Conservation (phyloP, 1,284 basidiomycete species). For the Trichosporon asahii region DNA sequence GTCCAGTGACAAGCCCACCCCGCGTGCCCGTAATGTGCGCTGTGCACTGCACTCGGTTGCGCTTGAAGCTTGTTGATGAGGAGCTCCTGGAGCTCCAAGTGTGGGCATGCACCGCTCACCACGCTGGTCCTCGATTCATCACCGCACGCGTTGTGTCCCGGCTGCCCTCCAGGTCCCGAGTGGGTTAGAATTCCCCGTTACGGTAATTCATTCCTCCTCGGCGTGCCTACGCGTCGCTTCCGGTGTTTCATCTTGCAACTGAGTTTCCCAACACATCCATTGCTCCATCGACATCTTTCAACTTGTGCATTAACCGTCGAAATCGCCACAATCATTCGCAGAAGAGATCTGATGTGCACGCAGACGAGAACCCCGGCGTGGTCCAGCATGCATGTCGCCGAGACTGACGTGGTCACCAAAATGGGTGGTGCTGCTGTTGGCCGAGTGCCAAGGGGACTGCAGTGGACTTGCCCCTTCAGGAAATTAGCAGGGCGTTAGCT, state of each 20-base stretch:
- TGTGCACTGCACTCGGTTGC: neutral
- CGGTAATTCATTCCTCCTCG: neutral
- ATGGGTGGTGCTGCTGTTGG: neutral
- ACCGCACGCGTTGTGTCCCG: neutral
- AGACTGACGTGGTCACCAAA: constrained; percentile 1
- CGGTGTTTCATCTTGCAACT: constrained; percentile 2
- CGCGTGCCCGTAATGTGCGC: neutral
- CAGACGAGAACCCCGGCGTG: neutral
- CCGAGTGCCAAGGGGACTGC: neutral
- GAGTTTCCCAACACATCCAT: neutral
- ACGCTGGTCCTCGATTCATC: too few relatives aligned
- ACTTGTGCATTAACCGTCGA: neutral
- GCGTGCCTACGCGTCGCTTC: neutral
- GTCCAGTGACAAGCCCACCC: neutral
- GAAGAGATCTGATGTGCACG: neutral
- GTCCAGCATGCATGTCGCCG: neutral
- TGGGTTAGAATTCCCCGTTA: neutral
- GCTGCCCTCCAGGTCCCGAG: neutral
- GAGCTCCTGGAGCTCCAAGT: neutral
- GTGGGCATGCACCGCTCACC: too few relatives aligned
- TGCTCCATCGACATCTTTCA: too few relatives aligned
- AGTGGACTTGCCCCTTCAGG: neutral
- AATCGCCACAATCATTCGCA: neutral
- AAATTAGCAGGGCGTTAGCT: neutral
- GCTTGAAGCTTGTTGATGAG: neutral